phyloP scores from a whole-genome alignment of 345 rosid species.

The Dipteronia sinensis region DNA sequence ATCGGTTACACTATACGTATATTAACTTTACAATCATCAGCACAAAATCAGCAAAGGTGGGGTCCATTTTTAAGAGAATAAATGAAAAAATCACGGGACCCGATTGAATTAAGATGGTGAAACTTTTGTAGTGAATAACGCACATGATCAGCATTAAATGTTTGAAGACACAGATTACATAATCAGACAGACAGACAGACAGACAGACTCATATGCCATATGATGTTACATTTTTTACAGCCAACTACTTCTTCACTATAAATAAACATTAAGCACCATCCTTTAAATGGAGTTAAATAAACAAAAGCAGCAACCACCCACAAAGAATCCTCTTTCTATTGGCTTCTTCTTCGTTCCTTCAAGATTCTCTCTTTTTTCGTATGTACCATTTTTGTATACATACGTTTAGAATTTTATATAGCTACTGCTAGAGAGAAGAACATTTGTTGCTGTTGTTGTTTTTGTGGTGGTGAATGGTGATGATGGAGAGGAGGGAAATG shows the following conservation, averaged over 20 bases:
- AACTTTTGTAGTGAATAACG: no score
- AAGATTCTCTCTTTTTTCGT: not conserved
- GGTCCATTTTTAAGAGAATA: no score
- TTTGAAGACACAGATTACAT: no score
- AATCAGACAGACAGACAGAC: no score
- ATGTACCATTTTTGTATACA: not conserved
- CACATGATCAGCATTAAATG: no score
- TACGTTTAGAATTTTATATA: not conserved
- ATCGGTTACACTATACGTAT: no score
- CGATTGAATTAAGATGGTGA: no score
- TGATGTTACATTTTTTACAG: no score
- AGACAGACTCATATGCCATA: no score
- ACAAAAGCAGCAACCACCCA: not conserved
- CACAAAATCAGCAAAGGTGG: no score
- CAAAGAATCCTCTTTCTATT: not conserved
- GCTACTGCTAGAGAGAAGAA: not conserved
- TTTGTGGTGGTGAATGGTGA: not conserved
- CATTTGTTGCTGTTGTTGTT: not conserved
- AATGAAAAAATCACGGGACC: no score
- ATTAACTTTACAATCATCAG: no score
- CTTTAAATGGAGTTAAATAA: not conserved
- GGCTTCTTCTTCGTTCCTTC: not conserved
- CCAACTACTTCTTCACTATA: not conserved
- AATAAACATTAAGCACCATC: not conserved
- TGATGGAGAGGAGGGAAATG: constrained; percentile 12